phyloP scores from a whole-genome alignment of 768 basidiomycete genomes.

The Pulveroboletus frians region DNA sequence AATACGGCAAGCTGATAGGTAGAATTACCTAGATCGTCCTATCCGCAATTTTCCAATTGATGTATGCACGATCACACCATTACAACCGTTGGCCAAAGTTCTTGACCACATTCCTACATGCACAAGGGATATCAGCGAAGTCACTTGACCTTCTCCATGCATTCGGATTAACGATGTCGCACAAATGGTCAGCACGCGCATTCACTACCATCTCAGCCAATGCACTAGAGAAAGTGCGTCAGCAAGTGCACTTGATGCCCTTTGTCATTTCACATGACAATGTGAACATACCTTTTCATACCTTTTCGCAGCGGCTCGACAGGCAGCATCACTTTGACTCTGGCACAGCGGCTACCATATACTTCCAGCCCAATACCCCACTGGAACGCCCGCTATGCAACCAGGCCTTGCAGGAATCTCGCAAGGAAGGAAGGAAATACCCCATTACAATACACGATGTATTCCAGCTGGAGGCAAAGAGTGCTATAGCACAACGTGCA shows the following conservation, averaged over 20 bases:
- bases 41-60: no score
- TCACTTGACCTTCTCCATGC: neutral
- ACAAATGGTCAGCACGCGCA: neutral
- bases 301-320: slow-evolving; percentile 36
- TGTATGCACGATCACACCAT: neutral
- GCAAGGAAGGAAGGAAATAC: no score
- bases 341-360: slow-evolving; percentile 34
- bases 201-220: slow-evolving; percentile 1
- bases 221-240: neutral
- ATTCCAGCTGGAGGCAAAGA: slow-evolving; percentile 14
- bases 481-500: neutral
- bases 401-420: slow-evolving; percentile 12
- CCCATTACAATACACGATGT: no score
- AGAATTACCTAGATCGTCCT: no score
- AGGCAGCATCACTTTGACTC: slow-evolving; percentile 34
- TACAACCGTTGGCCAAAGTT: neutral
- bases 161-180: neutral
- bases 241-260: slow-evolving; percentile 11
- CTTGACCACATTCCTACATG: neutral
- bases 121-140: neutral
- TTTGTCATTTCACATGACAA: no score
- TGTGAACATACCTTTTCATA: slow-evolving; percentile 23
- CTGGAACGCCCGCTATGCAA: slow-evolving; percentile 11
- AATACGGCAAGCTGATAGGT: no score
- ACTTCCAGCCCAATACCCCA: slow-evolving; percentile 25